Percentiles rank a stretch among this genome's conserved stretches.
phyloP scores from a whole-genome alignment of 306 rosid species.

The Cicer yamashitae region DNA sequence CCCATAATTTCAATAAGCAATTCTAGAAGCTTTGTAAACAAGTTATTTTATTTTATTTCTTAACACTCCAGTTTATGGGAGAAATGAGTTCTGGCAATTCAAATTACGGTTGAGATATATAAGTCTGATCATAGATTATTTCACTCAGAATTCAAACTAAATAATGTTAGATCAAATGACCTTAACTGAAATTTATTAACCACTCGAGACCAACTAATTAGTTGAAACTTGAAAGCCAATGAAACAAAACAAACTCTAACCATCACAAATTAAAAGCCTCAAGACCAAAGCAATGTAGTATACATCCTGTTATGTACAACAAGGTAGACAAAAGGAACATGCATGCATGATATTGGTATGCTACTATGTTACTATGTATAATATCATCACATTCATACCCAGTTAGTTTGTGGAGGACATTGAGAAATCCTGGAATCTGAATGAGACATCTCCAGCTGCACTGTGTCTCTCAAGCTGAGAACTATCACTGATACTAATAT shows the following conservation, averaged over 20 bases:
- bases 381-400: slow-evolving; percentile 53
- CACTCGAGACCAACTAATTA: no score
- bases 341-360: neutral
- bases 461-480: slow-evolving; percentile 61
- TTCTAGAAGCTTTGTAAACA: neutral
- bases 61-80: no score
- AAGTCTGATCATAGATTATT: no score
- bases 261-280: neutral
- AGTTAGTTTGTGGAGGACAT: slow-evolving; percentile 58
- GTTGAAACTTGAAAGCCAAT: neutral
- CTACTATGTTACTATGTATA: slow-evolving; percentile 1
- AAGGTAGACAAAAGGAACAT: neutral
- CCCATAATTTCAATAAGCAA: slow-evolving; percentile 33
- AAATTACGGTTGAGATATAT: no score
- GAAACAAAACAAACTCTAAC: slow-evolving; percentile 4
- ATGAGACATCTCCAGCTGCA: slow-evolving; percentile 79
- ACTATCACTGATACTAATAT: slow-evolving; percentile 24
- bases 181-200: no score
- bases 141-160: no score
- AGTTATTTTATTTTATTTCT: neutral
- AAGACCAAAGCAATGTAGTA: neutral
- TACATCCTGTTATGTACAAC: slow-evolving; percentile 3
- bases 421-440: slow-evolving; percentile 85
- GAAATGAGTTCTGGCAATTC: no score
- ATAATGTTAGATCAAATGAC: no score